Base-by-base conservation (phyloP, 768 basidiomycete genomes). In the Sarcodon aspratus region DNA sequence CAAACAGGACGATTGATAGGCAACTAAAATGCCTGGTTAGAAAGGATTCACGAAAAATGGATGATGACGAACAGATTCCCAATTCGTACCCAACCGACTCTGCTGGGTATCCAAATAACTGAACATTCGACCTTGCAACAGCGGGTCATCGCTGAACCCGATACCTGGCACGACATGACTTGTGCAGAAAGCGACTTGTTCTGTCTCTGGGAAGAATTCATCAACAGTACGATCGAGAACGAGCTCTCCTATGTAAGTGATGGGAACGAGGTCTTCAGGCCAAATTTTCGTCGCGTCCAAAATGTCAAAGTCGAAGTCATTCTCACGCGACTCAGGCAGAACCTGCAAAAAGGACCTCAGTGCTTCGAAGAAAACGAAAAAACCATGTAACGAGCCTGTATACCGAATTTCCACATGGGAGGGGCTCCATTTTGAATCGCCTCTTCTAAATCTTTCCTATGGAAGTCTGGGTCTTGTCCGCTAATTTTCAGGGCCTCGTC, bases 111-210 rank as follows among this genome's bases (percentile, higher is more conserved):
- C 89, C 55, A 82, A 77, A 67, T 94, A 93, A 0, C 80, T 84
- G 65, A 92, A 91, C 65, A 89, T 90, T 36, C 92, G 73, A 4
- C 84, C 82, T 65, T 86, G 84, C n/a, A 91, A 69, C 27, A 91
- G 66, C 3, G 87, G 87, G 56, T 90, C 86, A 59, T 85, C 75
- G 55, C 78, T 81, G 59, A 84, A 82, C 7, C 78, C 80, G 47
- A 82, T 81, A 7, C 79, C 80, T 4, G 79, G 81, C 7, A 82
- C 79, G 31, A 69, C 55, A 34, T 70, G 68, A 18, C 66, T 58
- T 1, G 89, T 94, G 63, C 87, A 94, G 64, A 91, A 94, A 0
- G 90, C 91, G 47, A 82, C 82, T 64, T 92, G 90, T 64, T 95
- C 92, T 6, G 79, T 80, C 66, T 94, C 89, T 9, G 88, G 67